Base-by-base conservation (phyloP, 2,329 filamentous ascomycete species). In the Monosporascus sp. region DNA sequence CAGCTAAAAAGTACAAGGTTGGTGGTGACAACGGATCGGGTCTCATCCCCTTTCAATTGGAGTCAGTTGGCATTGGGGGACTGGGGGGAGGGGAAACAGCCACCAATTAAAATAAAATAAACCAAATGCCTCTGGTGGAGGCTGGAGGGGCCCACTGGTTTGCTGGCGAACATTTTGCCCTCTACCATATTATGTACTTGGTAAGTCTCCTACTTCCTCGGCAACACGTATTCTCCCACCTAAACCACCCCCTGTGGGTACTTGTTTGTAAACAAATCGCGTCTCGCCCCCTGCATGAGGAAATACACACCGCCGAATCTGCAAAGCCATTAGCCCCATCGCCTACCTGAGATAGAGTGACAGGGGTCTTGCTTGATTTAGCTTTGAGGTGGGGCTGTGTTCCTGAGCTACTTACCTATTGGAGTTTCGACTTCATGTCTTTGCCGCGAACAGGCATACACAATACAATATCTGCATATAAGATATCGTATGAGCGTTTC, bases 281-380 rank as follows among this genome's bases (percentile, higher is more conserved):
- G 20, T 27, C 11, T 14, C 8, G 20, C 15, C 49, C 17, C 41
- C 49, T 50, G 24, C 18, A 46, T 46, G 25, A 18, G 38, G 25
- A 22, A 45, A 50, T 38, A 41, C 24, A 27, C 42, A 46, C 42
- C 42, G 42, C 42, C 42, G 42, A 46, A n/a, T 46, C 11, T 11
- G 9, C 9, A 54, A 50, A 49, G 48, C 50, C 18, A 39, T 6
- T 41, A 47, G 51, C 48, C 48, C 53, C 61, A 63, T 60, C 61
- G 61, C 60, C 52, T 57, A 56, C 56, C 52, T 45, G 44, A 52
- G 49, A 50, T 51, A 34, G 54, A 31, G 48, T 6, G 47, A 51
- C 60, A 59, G 54, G 62, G 59, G 58, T 55, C 50, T 24, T 59
- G 46, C 60, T 54, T 54, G 52, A 54, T 53, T 31, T 46, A 31